Percentiles rank a stretch among this genome's conserved stretches.
Evolutionary conservation across 2,329 filamentous ascomycete genomes (phyloP).

Genomic region (Diaporthe capsici): DNA sequence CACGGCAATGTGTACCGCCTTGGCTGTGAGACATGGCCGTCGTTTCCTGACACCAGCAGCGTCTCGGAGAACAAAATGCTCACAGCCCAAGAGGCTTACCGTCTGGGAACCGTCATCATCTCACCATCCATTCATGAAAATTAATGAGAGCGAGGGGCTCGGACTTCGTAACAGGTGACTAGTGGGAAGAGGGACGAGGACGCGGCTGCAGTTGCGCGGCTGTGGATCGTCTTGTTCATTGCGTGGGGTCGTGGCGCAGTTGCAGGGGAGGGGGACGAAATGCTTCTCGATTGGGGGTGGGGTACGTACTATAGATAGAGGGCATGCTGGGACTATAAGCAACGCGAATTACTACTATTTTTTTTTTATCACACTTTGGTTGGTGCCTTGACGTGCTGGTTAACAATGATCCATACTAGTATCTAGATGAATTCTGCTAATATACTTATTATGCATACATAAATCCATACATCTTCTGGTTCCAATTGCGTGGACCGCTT

Average conservation of each 20-base stretch:
- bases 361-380: background rate
- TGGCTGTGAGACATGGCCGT: background rate
- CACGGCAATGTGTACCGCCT: background rate
- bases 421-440: background rate
- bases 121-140: background rate
- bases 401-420: background rate
- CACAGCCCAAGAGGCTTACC: background rate
- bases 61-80: background rate
- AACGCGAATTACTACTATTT: background rate
- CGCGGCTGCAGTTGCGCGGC: conserved; percentile 34
- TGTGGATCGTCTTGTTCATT: conserved; percentile 13
- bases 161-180: background rate
- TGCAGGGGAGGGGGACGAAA: background rate
- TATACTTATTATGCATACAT: background rate
- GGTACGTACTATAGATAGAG: background rate
- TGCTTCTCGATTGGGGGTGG: background rate
- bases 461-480: background rate
- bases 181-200: background rate
- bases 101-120: background rate
- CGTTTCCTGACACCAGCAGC: background rate
- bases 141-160: background rate
- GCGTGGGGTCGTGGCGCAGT: conserved; percentile 1
- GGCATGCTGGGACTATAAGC: background rate
- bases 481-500: background rate
- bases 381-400: background rate